Evolutionary conservation across 495 filamentous ascomycete species (phyloP), one percentile per base, ranked within the genome.

Genomic region (Penicillium bovifimosum): DNA sequence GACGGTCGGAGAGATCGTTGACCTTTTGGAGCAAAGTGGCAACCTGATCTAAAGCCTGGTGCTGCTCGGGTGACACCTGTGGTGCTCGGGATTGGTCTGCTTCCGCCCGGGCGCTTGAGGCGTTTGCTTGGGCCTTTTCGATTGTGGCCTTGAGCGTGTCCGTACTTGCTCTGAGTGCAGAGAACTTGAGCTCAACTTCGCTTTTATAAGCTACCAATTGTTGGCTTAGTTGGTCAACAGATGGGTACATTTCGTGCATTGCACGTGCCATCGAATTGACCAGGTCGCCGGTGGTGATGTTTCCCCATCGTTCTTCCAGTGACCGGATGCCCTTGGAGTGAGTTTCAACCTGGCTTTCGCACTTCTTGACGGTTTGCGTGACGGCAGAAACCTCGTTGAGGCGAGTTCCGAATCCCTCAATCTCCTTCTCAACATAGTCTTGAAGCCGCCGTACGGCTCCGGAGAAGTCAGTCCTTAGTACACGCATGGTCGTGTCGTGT

Each of bases 231-330:
- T 52, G 46, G 10, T 42, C 28, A 11, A 51, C 33, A 5, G 57
- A 62, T 3, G 70, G 70, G 31, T 71, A 73, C 62, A 71, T 68
- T 47, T 71, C 64, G 10, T 66, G 61, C 51, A 76, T 65, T 5
- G 60, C 64, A 34, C 50, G 47, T n/a, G 70, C 32, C 63, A 75
- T 75, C 9, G 58, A 48, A 31, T 61, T 65, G 24, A 66, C 59
- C n/a, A 74, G 38, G 2, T 53, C 33, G 16, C 65, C 67, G 0
- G 67, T 68, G 49, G 61, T 65, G 29, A 75, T 59, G 41, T 55
- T 67, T 40, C 58, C 63, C 38, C 70, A 76, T 27, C 74, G 64
- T 2, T 26, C 33, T 55, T 75, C 73, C 26, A 76, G 47, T 6
- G 73, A 76, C 29, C 63, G 62, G n/a, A 74, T 33, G 9, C 50